Base-by-base conservation (phyloP, 257 asterid species). In the Henckelia pumila region DNA sequence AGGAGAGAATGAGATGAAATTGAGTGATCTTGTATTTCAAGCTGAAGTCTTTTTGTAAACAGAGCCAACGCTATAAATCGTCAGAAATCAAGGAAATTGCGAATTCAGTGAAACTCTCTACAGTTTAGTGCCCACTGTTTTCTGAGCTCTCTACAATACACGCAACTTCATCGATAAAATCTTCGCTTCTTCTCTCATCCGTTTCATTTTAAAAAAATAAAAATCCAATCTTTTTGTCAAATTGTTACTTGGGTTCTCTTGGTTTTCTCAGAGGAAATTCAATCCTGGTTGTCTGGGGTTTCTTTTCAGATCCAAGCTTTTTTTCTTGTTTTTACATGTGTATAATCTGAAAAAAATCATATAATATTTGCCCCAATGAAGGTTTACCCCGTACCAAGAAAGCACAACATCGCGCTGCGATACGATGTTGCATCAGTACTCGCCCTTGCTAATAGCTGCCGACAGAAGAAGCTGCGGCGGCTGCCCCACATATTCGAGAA, bases 401-500 rank as follows among this genome's bases (percentile, higher is more conserved):
- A 76, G 53, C 76, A 88, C 68, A 87, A 87, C 86, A 77, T 81
- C 80, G 68, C 92, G 3, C 75, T 83, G 16, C 85, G 85, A 13
- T 86, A 83, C 85, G 87, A 85, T 80, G 83, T 85, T 76, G 86
- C 81, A 10, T 76, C 92, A 50, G 47, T 79, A 33, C 77, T 86
- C 20, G 81, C 93, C 17, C 83, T 69, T 77, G 82, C 88, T 25
- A 70, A 69, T 73, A 65, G 68, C 56, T 78, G 82, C 85, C 83
- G 88, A 44, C 87, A 81, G 26, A 86, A 81, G 86, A 90, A 84
- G 87, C 88, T 90, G 68, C 78, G 88, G 67, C 78, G 95, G 22
- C 73, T 90, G 28, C 95, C 97, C 23, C 97, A 90, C 81, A 84
- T 90, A 77, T 90, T 88, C 66, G 88, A 91, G 2, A 90, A 88